Evolutionary conservation across 2,329 filamentous ascomycete species (phyloP).

Genomic region (Penicillium rolfsii): DNA sequence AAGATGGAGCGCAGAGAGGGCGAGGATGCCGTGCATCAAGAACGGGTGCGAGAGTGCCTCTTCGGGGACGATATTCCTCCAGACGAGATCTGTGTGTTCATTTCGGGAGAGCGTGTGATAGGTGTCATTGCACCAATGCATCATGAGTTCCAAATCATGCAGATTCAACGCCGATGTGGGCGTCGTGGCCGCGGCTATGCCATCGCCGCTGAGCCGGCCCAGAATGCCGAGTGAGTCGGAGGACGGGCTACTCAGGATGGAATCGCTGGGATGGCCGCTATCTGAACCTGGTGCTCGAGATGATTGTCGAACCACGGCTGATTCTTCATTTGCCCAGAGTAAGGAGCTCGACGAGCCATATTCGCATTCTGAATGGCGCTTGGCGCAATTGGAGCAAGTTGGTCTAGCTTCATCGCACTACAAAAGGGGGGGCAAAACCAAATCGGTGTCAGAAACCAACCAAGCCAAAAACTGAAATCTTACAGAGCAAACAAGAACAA

Average conservation of each 20-base stretch:
- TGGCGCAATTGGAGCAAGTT: constrained; percentile 38
- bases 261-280: constrained; percentile 22
- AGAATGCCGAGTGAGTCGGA: constrained; percentile 34
- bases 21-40: constrained; percentile 44
- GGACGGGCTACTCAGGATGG: constrained; percentile 11
- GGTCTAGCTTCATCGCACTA: constrained; percentile 41
- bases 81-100: constrained; percentile 38
- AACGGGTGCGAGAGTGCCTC: constrained; percentile 41
- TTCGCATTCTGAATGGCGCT: constrained; percentile 38
- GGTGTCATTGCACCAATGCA: constrained; percentile 44
- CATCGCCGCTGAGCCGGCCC: constrained; percentile 24
- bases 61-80: constrained; percentile 37
- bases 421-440: background rate
- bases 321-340: constrained; percentile 39
- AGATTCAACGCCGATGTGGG: constrained; percentile 45
- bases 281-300: constrained; percentile 29
- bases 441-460: background rate
- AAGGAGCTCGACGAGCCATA: constrained; percentile 38
- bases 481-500: background rate
- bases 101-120: constrained; percentile 35
- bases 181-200: constrained; percentile 15
- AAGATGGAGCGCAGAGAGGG: constrained; percentile 40
- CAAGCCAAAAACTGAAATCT: background rate
- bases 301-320: constrained; percentile 11
- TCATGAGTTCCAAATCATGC: constrained; percentile 50